Evolutionary conservation across 139 green algal species (phyloP), one percentile per base, ranked within the genome.

Genomic region (Picochlorum sp.): DNA sequence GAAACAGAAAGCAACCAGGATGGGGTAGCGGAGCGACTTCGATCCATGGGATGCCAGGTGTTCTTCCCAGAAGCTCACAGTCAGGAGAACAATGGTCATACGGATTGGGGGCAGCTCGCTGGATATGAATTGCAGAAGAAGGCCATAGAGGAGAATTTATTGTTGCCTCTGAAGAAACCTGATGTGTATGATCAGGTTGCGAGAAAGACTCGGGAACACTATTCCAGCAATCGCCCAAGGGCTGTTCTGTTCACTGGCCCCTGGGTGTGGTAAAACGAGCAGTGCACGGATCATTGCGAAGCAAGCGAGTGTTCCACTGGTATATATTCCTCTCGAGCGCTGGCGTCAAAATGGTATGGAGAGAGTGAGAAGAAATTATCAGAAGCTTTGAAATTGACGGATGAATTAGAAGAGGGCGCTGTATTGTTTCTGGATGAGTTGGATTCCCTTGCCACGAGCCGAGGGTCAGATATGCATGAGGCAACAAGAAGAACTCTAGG

Each of bases 241-340:
- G 89, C 88, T 8, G 80, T 96, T 32, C 78, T 97, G 38, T 96
- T 96, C 68, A 85, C 94, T 56, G 90, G 89, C 89, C 0, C 85
- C 86, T 1, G 88, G 86, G 44, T 84, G 83, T 34, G 90, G 90
- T 56, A 96, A 96, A 75, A 97, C 88, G 45, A 95, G 82, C 10
- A 84, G 62, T 15, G 90, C 88, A 0, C 79, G 87, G 18, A 74
- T 92, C 38, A 85, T 95, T 60, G 78, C 77, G 30, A 63, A 45
- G 7, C 73, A 85, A 63, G 85, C 86, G 5, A 69, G 73, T 1
- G 83, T 95, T 38, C 84, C 86, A 2, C 73, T 97, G 38, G 83
- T 97, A 60, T 97, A 97, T 64, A 76, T 97, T 11, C 91, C 91
- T 7, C 73, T 97, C 14, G 91, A 97, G 74, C n/a, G 69, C 74